These are phyloP conservation scores for Aureobasidium sp. DNA, from an alignment of 2,329 filamentous ascomycete species.

Conservation along the genomic window DNA sequence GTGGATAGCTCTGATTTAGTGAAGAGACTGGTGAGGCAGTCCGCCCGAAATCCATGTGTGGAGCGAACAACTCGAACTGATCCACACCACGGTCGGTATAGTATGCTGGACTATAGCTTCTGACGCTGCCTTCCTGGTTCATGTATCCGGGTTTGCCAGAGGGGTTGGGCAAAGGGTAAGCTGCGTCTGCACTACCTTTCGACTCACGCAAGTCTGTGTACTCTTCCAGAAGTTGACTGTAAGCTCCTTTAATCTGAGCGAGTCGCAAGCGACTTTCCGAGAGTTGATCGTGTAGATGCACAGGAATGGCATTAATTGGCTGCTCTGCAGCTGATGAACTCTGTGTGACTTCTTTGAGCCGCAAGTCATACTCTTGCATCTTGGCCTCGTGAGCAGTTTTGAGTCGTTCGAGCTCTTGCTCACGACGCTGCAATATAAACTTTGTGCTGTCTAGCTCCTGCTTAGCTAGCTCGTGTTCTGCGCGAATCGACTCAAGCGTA, in stretches of 20 bases:
- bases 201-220: conserved; percentile 40
- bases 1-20: conserved; percentile 9
- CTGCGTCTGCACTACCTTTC: conserved; percentile 16
- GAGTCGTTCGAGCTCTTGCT: conserved; percentile 44
- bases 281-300: conserved; percentile 1
- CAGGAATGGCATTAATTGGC: neutral
- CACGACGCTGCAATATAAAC: conserved; percentile 43
- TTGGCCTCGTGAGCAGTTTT: conserved; percentile 43
- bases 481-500: conserved; percentile 50
- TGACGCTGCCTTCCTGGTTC: conserved; percentile 7
- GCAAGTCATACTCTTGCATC: conserved; percentile 40
- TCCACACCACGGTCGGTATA: conserved; percentile 10
- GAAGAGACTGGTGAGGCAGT: conserved; percentile 16
- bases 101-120: neutral
- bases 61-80: conserved; percentile 9
- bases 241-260: conserved; percentile 44
- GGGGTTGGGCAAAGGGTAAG: neutral
- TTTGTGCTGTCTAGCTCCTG: conserved; percentile 54
- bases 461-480: conserved; percentile 51
- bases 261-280: conserved; percentile 43
- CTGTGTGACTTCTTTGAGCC: conserved; percentile 11
- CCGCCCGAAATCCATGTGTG: conserved; percentile 19
- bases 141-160: neutral
- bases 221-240: conserved; percentile 44
- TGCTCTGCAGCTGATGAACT: neutral